Conservation (phyloP, 257 asterid species). For the Fraxinus americana region DNA sequence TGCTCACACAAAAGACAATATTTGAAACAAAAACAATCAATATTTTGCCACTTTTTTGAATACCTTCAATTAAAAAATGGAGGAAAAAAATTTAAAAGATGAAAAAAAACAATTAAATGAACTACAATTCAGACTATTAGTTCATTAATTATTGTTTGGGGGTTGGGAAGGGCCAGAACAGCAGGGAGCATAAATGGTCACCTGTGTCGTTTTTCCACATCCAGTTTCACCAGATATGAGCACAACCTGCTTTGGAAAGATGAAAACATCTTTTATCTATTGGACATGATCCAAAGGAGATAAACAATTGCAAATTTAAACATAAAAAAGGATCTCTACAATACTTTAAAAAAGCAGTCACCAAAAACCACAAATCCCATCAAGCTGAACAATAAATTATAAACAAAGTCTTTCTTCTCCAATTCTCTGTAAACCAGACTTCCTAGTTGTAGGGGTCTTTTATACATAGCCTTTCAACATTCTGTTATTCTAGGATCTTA, state of each 20-base stretch:
- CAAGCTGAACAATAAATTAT: conserved; percentile 13
- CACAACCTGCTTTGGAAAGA: conserved; percentile 66
- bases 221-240: conserved; percentile 98
- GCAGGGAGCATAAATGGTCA: conserved; percentile 28
- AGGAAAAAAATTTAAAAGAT: neutral
- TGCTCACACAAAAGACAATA: neutral
- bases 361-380: conserved; percentile 2
- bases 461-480: neutral
- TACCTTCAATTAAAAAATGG: neutral
- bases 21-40: neutral
- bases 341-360: neutral
- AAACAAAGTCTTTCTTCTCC: conserved; percentile 7
- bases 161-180: conserved; percentile 5
- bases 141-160: neutral
- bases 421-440: neutral
- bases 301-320: conserved; percentile 1
- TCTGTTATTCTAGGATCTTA: neutral
- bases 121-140: conserved; percentile 3
- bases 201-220: conserved; percentile 98
- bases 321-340: neutral
- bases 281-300: neutral
- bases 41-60: neutral
- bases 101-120: neutral
- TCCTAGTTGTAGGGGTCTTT: neutral
- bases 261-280: conserved; percentile 13